phyloP scores from a whole-genome alignment of 106 monocot species.

The Dendrobium huoshanense region DNA sequence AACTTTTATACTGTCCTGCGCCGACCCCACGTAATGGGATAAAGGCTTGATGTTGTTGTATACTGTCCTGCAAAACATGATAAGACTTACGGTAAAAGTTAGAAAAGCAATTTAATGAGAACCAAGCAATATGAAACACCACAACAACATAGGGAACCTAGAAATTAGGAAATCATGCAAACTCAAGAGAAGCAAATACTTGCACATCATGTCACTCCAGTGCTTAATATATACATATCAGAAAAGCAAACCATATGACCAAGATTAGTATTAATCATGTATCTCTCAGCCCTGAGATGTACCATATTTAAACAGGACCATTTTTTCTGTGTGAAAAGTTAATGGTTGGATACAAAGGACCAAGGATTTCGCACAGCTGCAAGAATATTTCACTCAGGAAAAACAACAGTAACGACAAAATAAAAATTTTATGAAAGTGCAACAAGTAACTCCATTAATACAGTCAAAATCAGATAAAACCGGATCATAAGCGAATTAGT shows the following conservation, averaged over 20 bases:
- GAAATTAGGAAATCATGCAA: background rate
- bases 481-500: background rate
- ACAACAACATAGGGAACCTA: background rate
- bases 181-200: background rate
- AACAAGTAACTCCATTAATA: background rate
- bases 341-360: background rate
- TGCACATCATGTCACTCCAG: background rate
- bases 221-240: background rate
- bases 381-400: constrained; percentile 2
- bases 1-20: no score
- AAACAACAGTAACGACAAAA: background rate
- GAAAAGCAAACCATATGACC: background rate
- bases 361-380: background rate
- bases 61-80: background rate
- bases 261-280: no score
- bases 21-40: no score
- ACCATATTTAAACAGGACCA: background rate
- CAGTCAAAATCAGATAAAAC: background rate
- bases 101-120: background rate
- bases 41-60: no score
- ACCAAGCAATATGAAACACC: background rate
- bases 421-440: background rate
- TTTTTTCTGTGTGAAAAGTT: background rate
- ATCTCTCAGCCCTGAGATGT: background rate
- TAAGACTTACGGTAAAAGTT: background rate